These are phyloP conservation scores for Naegleria lovaniensis DNA, from an alignment of 208 protist species.

Conservation along the genomic window DNA sequence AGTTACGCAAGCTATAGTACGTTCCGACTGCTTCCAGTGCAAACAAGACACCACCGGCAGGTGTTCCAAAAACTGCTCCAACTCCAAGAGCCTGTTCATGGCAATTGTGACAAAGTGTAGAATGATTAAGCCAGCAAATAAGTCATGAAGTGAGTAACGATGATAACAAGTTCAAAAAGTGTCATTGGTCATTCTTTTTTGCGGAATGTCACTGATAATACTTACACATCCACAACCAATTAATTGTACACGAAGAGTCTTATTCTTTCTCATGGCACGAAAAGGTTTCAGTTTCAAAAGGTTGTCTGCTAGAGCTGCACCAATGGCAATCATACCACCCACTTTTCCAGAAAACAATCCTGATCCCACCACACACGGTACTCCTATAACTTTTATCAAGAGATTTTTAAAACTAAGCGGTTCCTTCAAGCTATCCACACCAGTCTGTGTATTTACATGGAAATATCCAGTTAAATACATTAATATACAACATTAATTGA, in stretches of 20 bases:
- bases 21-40: background rate
- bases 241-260: background rate
- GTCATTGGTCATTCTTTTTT: too few species aligned
- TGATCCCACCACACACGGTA: background rate
- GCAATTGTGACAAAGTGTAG: too few species aligned
- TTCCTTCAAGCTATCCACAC: background rate
- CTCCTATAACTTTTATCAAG: background rate
- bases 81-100: background rate
- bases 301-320: background rate
- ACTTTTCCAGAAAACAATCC: background rate
- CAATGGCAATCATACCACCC: background rate
- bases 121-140: too few species aligned
- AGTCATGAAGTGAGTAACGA: too few species aligned
- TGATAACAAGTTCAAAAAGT: too few species aligned
- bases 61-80: background rate
- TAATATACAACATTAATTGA: background rate
- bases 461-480: too few species aligned
- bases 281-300: background rate
- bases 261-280: slow-evolving; percentile 9
- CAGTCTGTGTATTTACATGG: background rate
- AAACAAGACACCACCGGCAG: background rate
- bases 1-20: background rate
- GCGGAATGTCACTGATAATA: too few species aligned
- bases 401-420: background rate
- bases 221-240: slow-evolving; percentile 12